phyloP scores from a whole-genome alignment of 495 filamentous ascomycete genomes.

The Parathielavia hyrcaniae region DNA sequence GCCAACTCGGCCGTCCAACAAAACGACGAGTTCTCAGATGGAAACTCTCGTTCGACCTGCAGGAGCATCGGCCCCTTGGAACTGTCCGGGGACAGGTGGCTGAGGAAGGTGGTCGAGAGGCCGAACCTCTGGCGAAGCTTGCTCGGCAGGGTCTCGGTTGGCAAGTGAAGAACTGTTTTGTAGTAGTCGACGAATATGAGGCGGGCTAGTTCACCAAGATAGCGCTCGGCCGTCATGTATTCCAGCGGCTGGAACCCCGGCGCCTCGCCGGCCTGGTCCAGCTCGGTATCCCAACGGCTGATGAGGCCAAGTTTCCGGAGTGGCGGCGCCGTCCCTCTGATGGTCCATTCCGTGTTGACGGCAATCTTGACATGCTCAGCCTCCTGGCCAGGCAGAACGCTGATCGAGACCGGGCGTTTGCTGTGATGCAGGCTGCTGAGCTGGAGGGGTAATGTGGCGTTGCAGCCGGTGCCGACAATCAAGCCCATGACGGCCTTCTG shows the following conservation, averaged over 20 bases:
- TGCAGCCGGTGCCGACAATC: conserved; percentile 78
- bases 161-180: conserved; percentile 37
- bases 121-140: conserved; percentile 58
- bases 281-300: conserved; percentile 62
- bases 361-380: conserved; percentile 55
- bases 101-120: conserved; percentile 66
- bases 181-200: conserved; percentile 65
- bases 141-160: conserved; percentile 46
- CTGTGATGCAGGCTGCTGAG: conserved; percentile 55
- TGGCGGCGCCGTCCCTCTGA: conserved; percentile 63
- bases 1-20: conserved; percentile 55
- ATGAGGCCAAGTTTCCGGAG: conserved; percentile 57
- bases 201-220: conserved; percentile 76
- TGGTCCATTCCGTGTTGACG: conserved; percentile 84
- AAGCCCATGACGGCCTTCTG: conserved; percentile 65
- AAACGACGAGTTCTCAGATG: conserved; percentile 45
- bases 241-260: conserved; percentile 83
- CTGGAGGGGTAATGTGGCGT: conserved; percentile 71
- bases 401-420: conserved; percentile 48
- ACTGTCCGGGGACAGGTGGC: conserved; percentile 52
- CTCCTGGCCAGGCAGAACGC: conserved; percentile 55
- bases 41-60: conserved; percentile 50
- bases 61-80: conserved; percentile 43
- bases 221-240: conserved; percentile 80
- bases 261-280: conserved; percentile 59